Conservation (phyloP, 2,329 filamentous ascomycete genomes). For the Cladosporium sp. region DNA sequence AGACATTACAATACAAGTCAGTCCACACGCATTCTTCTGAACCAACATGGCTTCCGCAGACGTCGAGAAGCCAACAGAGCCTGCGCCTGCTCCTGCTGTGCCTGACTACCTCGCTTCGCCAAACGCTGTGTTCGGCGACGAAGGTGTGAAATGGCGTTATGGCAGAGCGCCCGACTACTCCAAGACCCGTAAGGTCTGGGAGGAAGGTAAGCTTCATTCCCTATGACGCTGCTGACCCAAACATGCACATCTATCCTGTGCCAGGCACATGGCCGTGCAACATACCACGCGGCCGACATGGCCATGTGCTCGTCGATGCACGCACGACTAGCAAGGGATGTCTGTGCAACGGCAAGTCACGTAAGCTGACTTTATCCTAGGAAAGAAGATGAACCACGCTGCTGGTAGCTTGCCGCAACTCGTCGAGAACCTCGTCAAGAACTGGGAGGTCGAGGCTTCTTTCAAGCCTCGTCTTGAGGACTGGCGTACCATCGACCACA, state of each 20-base stretch:
- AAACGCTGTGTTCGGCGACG: constrained; percentile 55
- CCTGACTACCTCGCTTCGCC: constrained; percentile 59
- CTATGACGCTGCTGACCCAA: not conserved
- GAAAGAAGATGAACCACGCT: constrained; percentile 53
- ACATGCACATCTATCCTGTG: not conserved
- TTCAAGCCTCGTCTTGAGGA: constrained; percentile 60
- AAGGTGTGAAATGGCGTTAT: constrained; percentile 56
- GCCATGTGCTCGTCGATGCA: not conserved
- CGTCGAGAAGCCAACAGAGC: constrained; percentile 20
- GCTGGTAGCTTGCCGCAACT: constrained; percentile 55
- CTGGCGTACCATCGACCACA: constrained; percentile 62
- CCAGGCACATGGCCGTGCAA: not conserved
- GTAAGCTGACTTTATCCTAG: constrained; percentile 34
- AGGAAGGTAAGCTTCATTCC: constrained; percentile 47
- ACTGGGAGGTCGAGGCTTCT: constrained; percentile 68
- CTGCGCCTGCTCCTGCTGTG: constrained; percentile 33
- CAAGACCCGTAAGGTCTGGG: constrained; percentile 58
- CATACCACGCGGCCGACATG: not conserved
- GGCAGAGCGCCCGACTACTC: constrained; percentile 59
- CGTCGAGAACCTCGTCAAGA: constrained; percentile 67
- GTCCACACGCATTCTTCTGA: not conserved
- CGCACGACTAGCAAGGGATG: constrained; percentile 8
- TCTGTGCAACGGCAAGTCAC: not conserved
- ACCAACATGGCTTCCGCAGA: constrained; percentile 28
- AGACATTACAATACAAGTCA: not conserved